Evolutionary conservation across 257 asterid species (phyloP), one percentile per base, ranked within the genome.

Genomic region (Solanum dulcamara): DNA sequence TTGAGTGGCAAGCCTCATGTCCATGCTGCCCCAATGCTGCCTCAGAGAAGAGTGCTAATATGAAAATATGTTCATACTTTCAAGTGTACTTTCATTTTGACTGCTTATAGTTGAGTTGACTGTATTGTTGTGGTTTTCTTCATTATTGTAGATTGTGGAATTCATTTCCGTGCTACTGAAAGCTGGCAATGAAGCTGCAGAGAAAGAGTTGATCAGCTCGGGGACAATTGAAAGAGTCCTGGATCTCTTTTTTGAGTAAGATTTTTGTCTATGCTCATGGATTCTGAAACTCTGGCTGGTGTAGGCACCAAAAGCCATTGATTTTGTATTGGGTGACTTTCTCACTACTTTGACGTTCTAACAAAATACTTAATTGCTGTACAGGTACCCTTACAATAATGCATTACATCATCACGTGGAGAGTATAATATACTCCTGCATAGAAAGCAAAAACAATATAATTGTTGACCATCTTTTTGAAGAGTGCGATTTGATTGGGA

Each of bases 351-450:
- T 44, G 40, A 22, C 10, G 60, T 77, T 48, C 17, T 48, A 46
- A 77, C 26, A 77, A 44, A 46, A 28, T 46, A 46, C 17, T 77
- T 77, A 18, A 77, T 46, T 77, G 82, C 38, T 77, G 44, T 88
- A 84, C 91, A 96, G 98, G 95, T 96, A 94, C 81, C 97, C 99
- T 1, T 96, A 86, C 90, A 96, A 96, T 87, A 96, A 96, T 91
- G 98, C 98, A 20, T 91, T 96, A 90, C 99, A 93, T 89, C 98
- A 94, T 91, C 97, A 96, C 18, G 99, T 93, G 87, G 99, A 94
- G 93, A 96, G 96, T 92, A 93, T 94, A 70, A 85, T 96, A 89
- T 91, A 88, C 88, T 93, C 98, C 75, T 93, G 98, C 89, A 85
- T 94, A 94, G 99, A 93, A 85, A 94, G 96, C 91, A 93, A 93